phyloP scores from a whole-genome alignment of 805 yeast species.

The Metschnikowia vanudenii region DNA sequence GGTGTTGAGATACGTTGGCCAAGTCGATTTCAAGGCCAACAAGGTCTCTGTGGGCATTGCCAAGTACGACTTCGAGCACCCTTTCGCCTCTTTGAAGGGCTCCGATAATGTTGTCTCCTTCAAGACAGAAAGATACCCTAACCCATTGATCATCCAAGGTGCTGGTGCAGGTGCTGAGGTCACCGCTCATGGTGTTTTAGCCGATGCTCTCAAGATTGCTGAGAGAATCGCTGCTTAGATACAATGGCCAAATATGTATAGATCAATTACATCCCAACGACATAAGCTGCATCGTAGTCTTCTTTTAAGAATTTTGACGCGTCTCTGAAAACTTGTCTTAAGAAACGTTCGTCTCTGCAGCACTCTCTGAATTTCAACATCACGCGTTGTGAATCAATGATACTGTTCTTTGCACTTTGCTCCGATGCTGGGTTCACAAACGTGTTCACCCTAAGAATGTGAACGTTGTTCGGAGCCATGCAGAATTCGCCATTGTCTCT shows the following conservation, averaged over 20 bases:
- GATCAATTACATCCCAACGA: constrained; percentile 12
- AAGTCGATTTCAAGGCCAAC: constrained; percentile 71
- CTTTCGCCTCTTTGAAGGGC: constrained; percentile 93
- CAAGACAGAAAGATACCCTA: constrained; percentile 85
- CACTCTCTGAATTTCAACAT: constrained; percentile 66
- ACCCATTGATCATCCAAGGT: constrained; percentile 95
- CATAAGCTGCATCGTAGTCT: constrained; percentile 25
- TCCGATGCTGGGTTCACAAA: constrained; percentile 29
- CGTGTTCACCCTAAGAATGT: constrained; percentile 69
- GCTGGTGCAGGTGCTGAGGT: constrained; percentile 89
- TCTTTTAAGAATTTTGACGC: constrained; percentile 52
- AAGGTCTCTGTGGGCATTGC: constrained; percentile 83
- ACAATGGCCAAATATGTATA: not conserved
- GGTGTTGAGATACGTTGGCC: constrained; percentile 92
- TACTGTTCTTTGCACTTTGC: constrained; percentile 25
- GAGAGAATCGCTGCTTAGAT: constrained; percentile 63
- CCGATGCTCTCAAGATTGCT: constrained; percentile 89
- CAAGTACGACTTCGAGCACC: constrained; percentile 84
- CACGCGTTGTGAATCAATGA: constrained; percentile 67
- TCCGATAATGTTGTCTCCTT: constrained; percentile 94
- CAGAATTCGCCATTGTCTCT: constrained; percentile 75
- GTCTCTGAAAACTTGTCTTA: constrained; percentile 55
- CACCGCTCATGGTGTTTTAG: constrained; percentile 82
- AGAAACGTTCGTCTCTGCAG: constrained; percentile 51
- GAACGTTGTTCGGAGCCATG: constrained; percentile 84